These are phyloP conservation scores for Fulvia fulva DNA, from an alignment of 2,329 filamentous ascomycete species.

Conservation along the genomic window DNA sequence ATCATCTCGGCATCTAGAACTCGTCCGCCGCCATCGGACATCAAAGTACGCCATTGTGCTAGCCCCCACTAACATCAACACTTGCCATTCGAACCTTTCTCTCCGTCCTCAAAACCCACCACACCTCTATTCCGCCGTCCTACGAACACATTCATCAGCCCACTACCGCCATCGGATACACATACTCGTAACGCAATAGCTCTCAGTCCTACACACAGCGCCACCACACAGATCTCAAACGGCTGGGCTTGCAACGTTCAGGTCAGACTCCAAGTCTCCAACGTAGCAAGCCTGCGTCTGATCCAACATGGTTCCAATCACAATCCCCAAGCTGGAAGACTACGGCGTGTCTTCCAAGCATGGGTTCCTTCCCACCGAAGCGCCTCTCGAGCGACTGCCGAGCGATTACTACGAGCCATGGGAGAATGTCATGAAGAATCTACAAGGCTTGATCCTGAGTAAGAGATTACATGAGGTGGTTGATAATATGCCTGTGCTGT, in stretches of 20 bases:
- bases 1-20: not conserved
- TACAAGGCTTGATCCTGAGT: conserved; percentile 82
- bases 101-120: not conserved
- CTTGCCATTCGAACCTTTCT: not conserved
- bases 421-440: conserved; percentile 80
- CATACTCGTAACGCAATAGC: not conserved
- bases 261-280: conserved; percentile 25
- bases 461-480: conserved; percentile 76
- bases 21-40: not conserved
- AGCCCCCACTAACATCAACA: not conserved
- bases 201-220: not conserved
- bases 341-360: conserved; percentile 75
- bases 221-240: conserved; percentile 13
- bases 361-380: conserved; percentile 81
- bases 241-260: conserved; percentile 36
- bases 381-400: conserved; percentile 74
- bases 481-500: conserved; percentile 76
- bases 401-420: conserved; percentile 93
- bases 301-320: conserved; percentile 41
- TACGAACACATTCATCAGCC: not conserved
- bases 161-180: not conserved
- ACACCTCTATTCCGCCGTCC: not conserved
- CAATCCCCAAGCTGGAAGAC: conserved; percentile 57
- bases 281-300: conserved; percentile 37
- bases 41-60: not conserved